phyloP scores from a whole-genome alignment of 768 basidiomycete species.

The Trametes elegans region DNA sequence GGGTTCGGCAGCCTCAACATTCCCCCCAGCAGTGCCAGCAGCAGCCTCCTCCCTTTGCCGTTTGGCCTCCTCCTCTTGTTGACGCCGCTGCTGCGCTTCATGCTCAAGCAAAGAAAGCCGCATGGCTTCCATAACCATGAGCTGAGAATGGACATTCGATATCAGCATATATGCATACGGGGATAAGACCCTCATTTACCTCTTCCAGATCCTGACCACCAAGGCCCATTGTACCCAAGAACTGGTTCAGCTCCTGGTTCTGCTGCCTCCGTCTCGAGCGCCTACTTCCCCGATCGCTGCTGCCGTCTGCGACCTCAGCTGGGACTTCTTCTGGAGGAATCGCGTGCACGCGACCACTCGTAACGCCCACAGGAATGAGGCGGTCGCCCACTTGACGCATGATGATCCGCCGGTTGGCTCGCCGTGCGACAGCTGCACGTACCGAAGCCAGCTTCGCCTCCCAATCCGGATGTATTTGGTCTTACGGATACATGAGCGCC shows the following conservation, averaged over 20 bases:
- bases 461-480: conserved; percentile 98
- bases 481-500: conserved; percentile 38
- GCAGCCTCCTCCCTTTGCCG: conserved; percentile 35
- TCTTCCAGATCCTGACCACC: conserved; percentile 92
- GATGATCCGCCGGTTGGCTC: conserved; percentile 93
- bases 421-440: conserved; percentile 91
- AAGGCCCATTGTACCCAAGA: conserved; percentile 59
- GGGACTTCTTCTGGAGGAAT: conserved; percentile 56
- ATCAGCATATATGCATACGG: neutral
- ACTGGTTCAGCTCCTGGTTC: conserved; percentile 62
- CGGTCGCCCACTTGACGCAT: conserved; percentile 99
- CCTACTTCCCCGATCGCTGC: conserved; percentile 39
- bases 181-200: conserved; percentile 43
- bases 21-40: conserved; percentile 23
- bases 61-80: conserved; percentile 67
- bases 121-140: conserved; percentile 99
- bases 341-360: conserved; percentile 79
- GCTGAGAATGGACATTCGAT: conserved; percentile 30
- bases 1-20: too few relatives aligned
- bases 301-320: conserved; percentile 41
- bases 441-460: conserved; percentile 93
- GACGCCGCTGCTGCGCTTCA: conserved; percentile 85
- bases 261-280: conserved; percentile 59
- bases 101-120: conserved; percentile 91
- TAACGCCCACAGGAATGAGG: conserved; percentile 94